Evolutionary conservation across 805 yeast species (phyloP).

Genomic region (Yarrowia hollandica): DNA sequence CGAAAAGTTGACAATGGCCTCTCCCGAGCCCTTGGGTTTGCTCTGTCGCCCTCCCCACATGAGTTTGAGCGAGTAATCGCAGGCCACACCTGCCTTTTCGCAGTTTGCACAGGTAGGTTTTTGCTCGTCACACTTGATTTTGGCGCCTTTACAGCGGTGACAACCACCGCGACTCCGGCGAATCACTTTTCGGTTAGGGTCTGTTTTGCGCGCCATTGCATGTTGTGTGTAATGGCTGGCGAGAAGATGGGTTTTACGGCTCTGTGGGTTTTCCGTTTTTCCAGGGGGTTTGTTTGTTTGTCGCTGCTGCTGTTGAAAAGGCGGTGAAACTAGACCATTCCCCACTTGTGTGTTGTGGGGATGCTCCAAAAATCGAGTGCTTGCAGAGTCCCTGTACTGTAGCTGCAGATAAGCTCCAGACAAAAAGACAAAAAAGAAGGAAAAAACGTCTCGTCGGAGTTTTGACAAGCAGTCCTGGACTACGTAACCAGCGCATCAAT

Average conservation of each 20-base stretch:
- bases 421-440: background rate
- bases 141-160: conserved; percentile 47
- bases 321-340: conserved; percentile 4
- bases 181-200: conserved; percentile 26
- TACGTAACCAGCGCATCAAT: too few relatives aligned
- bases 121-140: conserved; percentile 67
- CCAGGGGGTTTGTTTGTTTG: too few relatives aligned
- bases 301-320: too few relatives aligned
- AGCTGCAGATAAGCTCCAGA: conserved; percentile 8
- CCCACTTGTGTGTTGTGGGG: conserved; percentile 18
- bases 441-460: too few relatives aligned
- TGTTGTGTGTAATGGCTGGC: background rate
- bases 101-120: conserved; percentile 67
- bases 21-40: background rate
- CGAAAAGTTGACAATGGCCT: background rate
- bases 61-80: conserved; percentile 65
- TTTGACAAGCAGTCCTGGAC: too few relatives aligned
- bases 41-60: conserved; percentile 78
- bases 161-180: conserved; percentile 26
- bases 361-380: background rate
- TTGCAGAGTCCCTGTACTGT: conserved; percentile 10
- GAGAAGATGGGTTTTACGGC: too few relatives aligned
- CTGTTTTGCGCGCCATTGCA: conserved; percentile 26
- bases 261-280: too few relatives aligned
- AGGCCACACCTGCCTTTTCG: conserved; percentile 45